A percentile compares a stretch with the other conserved stretches of the same genome.
Conservation (phyloP, 305 asterid genomes). For the Euphrasia arctica region DNA sequence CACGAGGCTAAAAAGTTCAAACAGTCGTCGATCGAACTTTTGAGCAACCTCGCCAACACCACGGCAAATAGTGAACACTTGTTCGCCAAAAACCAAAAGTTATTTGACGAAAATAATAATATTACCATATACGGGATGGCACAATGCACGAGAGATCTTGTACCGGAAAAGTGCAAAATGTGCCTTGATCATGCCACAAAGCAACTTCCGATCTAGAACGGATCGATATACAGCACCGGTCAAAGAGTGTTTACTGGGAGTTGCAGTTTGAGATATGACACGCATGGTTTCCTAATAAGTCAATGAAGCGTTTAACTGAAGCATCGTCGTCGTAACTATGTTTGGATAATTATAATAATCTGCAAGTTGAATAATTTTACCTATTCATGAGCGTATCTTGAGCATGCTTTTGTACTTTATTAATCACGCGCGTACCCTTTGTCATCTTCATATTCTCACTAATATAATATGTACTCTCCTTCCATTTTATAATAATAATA, state of each 20-base stretch:
- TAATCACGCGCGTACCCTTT: too few species aligned
- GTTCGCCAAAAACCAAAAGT: neutral
- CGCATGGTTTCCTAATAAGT: neutral
- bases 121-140: neutral
- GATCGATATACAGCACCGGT: neutral
- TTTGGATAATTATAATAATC: too few species aligned
- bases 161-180: neutral
- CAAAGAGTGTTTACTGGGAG: neutral
- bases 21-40: neutral
- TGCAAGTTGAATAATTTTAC: too few species aligned
- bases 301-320: too few species aligned
- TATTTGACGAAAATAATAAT: neutral
- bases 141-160: neutral
- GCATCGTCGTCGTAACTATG: too few species aligned
- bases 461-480: too few species aligned
- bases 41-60: neutral
- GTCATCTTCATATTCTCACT: too few species aligned
- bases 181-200: neutral
- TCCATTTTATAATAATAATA: too few species aligned
- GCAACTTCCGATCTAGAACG: neutral
- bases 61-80: neutral
- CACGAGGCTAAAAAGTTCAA: neutral
- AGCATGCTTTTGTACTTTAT: too few species aligned
- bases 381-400: too few species aligned
- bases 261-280: neutral